Conservation (phyloP, 1,284 basidiomycete genomes). For the Ganoderma multipileum region DNA sequence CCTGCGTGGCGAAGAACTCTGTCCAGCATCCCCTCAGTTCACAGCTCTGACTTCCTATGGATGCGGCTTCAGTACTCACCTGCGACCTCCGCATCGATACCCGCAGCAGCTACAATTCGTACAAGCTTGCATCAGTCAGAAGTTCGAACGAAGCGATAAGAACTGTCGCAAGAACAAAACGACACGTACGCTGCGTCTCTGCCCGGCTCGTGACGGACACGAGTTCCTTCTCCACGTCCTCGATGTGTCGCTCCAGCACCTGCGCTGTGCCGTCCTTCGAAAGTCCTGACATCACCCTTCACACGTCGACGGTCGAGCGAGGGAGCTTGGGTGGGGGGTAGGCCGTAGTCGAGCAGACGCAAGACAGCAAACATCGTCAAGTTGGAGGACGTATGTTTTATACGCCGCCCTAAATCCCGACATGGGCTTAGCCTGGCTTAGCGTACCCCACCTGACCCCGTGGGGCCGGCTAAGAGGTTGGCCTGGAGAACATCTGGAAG, state of each 20-base stretch:
- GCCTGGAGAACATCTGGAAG: not conserved
- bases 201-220: slow-evolving; percentile 33
- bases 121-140: slow-evolving; percentile 3
- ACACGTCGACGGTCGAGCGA: not conserved
- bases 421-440: slow-evolving; percentile 4
- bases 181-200: slow-evolving; percentile 24
- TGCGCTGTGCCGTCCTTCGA: slow-evolving; percentile 25
- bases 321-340: not conserved
- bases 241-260: slow-evolving; percentile 29
- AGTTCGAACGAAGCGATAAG: not conserved
- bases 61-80: too few species aligned
- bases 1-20: slow-evolving; percentile 50
- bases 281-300: slow-evolving; percentile 20
- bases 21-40: slow-evolving; percentile 17
- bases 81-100: slow-evolving; percentile 56
- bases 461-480: not conserved
- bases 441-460: slow-evolving; percentile 15
- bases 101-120: slow-evolving; percentile 33
- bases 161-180: slow-evolving; percentile 1
- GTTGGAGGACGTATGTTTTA: slow-evolving; percentile 2
- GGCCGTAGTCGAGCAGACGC: slow-evolving; percentile 6
- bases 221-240: slow-evolving; percentile 42
- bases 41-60: too few species aligned
- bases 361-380: not conserved
- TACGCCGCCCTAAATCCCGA: slow-evolving; percentile 6